These are phyloP conservation scores for Cladophialophora bantiana DNA, from an alignment of 2,329 filamentous ascomycete species.

Conservation along the genomic window DNA sequence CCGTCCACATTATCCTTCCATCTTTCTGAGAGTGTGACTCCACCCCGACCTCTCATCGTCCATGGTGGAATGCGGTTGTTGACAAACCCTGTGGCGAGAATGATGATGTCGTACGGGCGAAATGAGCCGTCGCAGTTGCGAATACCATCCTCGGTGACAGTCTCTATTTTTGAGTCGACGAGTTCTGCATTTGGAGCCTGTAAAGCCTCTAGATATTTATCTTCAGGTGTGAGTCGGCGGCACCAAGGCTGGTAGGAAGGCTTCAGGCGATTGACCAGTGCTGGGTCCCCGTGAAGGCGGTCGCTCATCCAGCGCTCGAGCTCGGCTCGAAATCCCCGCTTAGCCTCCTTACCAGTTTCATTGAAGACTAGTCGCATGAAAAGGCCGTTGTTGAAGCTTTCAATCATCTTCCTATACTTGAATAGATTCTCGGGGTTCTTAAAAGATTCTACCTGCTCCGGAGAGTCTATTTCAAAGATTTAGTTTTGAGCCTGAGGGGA, in stretches of 20 bases:
- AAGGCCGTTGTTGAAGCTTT: not conserved
- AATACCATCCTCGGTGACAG: not conserved
- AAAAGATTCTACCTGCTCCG: not conserved
- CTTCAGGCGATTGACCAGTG: not conserved
- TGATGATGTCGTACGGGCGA: not conserved
- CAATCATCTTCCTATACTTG: conserved; percentile 1
- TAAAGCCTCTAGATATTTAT: not conserved
- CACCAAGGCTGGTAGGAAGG: conserved; percentile 1
- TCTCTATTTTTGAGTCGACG: not conserved
- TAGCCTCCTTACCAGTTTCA: not conserved
- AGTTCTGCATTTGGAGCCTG: not conserved
- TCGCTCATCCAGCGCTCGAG: not conserved
- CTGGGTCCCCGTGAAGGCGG: not conserved
- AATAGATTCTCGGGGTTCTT: not conserved
- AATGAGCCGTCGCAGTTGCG: not conserved
- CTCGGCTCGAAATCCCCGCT: not conserved
- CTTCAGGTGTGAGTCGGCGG: not conserved
- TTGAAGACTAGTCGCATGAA: conserved; percentile 1
- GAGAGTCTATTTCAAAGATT: not conserved
- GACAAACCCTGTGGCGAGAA: not conserved
- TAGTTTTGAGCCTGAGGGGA: not conserved
- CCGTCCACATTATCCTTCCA: conserved; percentile 2
- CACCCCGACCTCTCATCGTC: not conserved
- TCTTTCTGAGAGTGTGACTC: not conserved
- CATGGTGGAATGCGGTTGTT: not conserved